These are phyloP conservation scores for Vigna trinervia DNA, from an alignment of 306 rosid genomes.

Conservation along the genomic window DNA sequence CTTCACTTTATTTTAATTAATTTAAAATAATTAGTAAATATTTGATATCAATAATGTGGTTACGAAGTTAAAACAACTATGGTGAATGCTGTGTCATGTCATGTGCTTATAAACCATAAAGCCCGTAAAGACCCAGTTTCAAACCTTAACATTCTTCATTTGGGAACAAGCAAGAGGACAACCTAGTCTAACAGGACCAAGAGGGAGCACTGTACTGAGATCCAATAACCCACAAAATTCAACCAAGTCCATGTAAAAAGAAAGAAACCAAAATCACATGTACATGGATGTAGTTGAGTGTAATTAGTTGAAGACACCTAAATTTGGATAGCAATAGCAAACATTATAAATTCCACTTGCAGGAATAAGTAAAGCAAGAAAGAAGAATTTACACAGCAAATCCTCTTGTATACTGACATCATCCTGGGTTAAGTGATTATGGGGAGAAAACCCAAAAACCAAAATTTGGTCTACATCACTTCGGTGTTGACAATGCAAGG, in stretches of 20 bases:
- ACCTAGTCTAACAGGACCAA: no score
- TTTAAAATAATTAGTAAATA: no score
- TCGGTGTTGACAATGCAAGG: conserved; percentile 16
- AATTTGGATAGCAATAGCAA: conserved; percentile 1
- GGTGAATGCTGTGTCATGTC: no score
- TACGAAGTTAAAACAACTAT: no score
- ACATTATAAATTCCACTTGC: conserved; percentile 19
- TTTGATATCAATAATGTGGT: no score
- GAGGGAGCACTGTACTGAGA: background rate
- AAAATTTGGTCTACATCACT: conserved; percentile 9
- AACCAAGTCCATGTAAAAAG: background rate
- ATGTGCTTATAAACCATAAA: no score
- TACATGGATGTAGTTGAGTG: background rate
- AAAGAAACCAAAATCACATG: conserved; percentile 3
- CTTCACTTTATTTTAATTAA: no score
- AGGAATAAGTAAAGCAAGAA: conserved; percentile 1
- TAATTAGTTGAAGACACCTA: conserved; percentile 12
- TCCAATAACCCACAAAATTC: background rate
- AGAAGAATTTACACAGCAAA: background rate
- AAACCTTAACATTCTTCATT: no score
- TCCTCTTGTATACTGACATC: conserved; percentile 27
- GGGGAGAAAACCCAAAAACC: conserved; percentile 25
- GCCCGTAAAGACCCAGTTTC: no score
- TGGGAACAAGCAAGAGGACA: no score
- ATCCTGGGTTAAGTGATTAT: conserved; percentile 24